Evolutionary conservation across 2,329 filamentous ascomycete species (phyloP), one percentile per base, ranked within the genome.

Genomic region (Aureobasidium sp.): DNA sequence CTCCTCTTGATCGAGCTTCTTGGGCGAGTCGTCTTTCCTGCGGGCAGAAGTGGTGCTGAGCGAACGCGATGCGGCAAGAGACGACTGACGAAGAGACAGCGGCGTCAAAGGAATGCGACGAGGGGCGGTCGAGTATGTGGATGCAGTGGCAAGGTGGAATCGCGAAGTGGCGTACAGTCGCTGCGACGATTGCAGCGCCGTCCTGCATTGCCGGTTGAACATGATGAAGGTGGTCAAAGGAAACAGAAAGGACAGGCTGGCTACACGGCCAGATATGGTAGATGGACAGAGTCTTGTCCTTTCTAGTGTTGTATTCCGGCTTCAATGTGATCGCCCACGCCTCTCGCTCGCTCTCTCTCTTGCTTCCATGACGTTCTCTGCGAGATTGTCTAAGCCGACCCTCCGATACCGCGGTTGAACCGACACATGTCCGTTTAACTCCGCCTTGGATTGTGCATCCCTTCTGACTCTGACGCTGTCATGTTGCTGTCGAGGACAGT

Each of bases 151-250:
- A 58, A 61, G 53, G 45, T 62, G 61, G 44, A 59, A 56, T 56
- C 58, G 57, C 3, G 55, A 52, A 4, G 62, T 60, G 53, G 57
- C 61, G 54, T 62, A 65, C 47, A 63, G 59, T 55, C 63, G 57
- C 35, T 60, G 59, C 29, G 61, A 60, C 27, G 65, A 60, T 27
- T 62, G 59, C 55, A 67, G 72, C 61, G 77, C 79, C 69, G 74
- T 71, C 72, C 80, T 78, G 80, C 80, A 84, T 70, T 79, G 78
- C 64, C 83, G 69, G 60, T 77, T 79, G 69, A 56, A 53, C 56
- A 58, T 58, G 54, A 14, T 34, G 47, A 17, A n/a, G 22, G n/a
- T 4, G 12, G 19, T 6, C 14, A 34, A 2, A 12, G 14, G n/a
- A 48, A 27, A 17, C 35, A 51, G 48, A 51, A 51, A 51, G 48